These are phyloP conservation scores for Ophiocordyceps camponoti-leonardi DNA, from an alignment of 2,329 filamentous ascomycete species.

Conservation along the genomic window DNA sequence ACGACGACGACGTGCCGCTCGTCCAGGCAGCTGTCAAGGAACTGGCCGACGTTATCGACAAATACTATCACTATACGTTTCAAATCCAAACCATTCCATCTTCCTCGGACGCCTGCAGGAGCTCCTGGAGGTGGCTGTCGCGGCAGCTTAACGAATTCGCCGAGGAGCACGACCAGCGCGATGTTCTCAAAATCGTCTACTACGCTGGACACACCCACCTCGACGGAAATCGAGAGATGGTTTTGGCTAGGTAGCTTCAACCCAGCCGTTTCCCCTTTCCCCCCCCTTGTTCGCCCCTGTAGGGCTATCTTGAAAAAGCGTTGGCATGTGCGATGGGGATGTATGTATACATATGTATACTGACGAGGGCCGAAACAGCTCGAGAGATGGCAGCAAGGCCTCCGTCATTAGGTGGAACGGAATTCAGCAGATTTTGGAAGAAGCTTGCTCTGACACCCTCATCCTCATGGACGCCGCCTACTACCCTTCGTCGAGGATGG, in stretches of 20 bases:
- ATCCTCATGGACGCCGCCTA: conserved; percentile 43
- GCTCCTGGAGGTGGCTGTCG: conserved; percentile 35
- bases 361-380: conserved; percentile 20
- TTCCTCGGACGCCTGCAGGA: conserved; percentile 26
- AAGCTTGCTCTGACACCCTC: conserved; percentile 35
- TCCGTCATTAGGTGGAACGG: conserved; percentile 36
- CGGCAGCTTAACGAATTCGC: conserved; percentile 33
- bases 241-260: conserved; percentile 33
- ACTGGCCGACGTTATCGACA: conserved; percentile 30
- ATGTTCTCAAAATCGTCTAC: conserved; percentile 40
- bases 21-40: conserved; percentile 27
- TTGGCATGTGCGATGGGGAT: background rate
- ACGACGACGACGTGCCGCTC: conserved; percentile 26
- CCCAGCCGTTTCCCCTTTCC: background rate
- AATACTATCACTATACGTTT: conserved; percentile 32
- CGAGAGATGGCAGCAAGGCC: conserved; percentile 24
- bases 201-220: conserved; percentile 38
- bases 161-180: conserved; percentile 33
- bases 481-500: conserved; percentile 34
- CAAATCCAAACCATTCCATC: conserved; percentile 32
- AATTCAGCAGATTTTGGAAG: conserved; percentile 38
- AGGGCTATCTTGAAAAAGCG: background rate
- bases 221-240: conserved; percentile 37
- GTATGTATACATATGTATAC: too few relatives aligned
- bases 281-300: background rate